phyloP scores from a whole-genome alignment of 2,329 filamentous ascomycete genomes.

The Eutypa lata region DNA sequence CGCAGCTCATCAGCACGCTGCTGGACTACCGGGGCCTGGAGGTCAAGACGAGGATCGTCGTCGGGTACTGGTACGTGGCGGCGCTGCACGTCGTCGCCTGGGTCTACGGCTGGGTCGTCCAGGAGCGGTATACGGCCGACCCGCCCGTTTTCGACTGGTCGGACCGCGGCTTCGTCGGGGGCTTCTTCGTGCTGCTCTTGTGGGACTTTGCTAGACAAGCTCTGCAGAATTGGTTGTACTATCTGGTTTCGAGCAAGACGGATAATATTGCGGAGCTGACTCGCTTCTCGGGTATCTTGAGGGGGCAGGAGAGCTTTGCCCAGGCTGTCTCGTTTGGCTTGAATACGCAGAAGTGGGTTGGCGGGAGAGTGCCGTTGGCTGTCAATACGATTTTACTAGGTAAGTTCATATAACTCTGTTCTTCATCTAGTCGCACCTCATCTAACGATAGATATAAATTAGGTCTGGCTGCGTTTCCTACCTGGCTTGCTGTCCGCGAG shows the following conservation, averaged over 20 bases:
- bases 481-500: conserved; percentile 30
- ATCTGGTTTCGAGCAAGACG: conserved; percentile 51
- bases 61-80: conserved; percentile 44
- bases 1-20: conserved; percentile 48
- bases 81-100: conserved; percentile 44
- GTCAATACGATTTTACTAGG: conserved; percentile 37
- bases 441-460: not conserved
- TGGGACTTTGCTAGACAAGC: conserved; percentile 52
- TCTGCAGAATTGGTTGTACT: conserved; percentile 56
- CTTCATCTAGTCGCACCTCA: not conserved
- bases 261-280: conserved; percentile 53
- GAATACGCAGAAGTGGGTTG: conserved; percentile 35
- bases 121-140: conserved; percentile 48
- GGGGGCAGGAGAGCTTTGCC: conserved; percentile 39
- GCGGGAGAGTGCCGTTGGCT: conserved; percentile 35
- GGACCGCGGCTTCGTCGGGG: conserved; percentile 60
- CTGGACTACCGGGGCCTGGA: conserved; percentile 14
- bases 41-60: conserved; percentile 39
- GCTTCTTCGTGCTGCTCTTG: conserved; percentile 66
- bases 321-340: conserved; percentile 38
- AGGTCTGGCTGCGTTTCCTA: conserved; percentile 27
- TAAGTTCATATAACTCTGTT: conserved; percentile 15
- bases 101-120: conserved; percentile 51
- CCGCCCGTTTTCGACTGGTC: conserved; percentile 63
- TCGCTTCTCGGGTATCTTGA: conserved; percentile 35